Base-by-base conservation (phyloP, 2,329 filamentous ascomycete genomes). In the Fusarium duplospermum region DNA sequence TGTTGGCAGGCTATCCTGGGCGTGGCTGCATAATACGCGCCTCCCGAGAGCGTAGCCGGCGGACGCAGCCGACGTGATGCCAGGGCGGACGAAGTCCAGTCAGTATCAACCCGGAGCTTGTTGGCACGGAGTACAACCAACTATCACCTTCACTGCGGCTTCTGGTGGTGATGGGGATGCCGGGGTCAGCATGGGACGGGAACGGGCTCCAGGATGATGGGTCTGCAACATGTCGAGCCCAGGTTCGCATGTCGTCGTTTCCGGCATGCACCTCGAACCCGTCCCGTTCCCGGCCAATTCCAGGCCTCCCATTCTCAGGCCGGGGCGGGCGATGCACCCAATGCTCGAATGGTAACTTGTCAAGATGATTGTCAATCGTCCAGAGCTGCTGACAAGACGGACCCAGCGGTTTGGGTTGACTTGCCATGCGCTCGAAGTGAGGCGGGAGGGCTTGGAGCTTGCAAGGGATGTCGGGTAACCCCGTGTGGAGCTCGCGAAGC, bases 401-500 rank as follows among this genome's bases (percentile, higher is more conserved):
- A 65, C 72, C 72, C 72, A 70, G 72, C 61, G 60, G 73, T 60
- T 73, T 73, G 70, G 71, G 71, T 70, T 67, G 67, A 61, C 56
- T 66, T 67, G 36, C 64, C 68, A 69, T 62, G 52, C 64, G 61
- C 70, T 76, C 70, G 73, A 74, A 75, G 69, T 76, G 75, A 78
- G 74, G 77, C 75, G 74, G 70, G 69, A 78, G 67, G 70, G 68
- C 71, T 68, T 73, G 52, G 58, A 40, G 64, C 63, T 66, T 76
- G 73, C 74, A 77, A 76, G 75, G 73, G 74, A 78, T 71, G 66
- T 76, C 76, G 77, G 77, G 77, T 77, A 77, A 75, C 72, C 74
- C 74, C 77, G 76, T 73, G 77, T 76, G 77, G 77, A 77, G 72
- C 69, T 59, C 22, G 57, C 59, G 54, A 67, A 73, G 72, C 74